A percentile compares a stretch with the other conserved stretches of the same genome.
Conservation (phyloP, 768 basidiomycete genomes). For the Macrolepiota dolichaula region DNA sequence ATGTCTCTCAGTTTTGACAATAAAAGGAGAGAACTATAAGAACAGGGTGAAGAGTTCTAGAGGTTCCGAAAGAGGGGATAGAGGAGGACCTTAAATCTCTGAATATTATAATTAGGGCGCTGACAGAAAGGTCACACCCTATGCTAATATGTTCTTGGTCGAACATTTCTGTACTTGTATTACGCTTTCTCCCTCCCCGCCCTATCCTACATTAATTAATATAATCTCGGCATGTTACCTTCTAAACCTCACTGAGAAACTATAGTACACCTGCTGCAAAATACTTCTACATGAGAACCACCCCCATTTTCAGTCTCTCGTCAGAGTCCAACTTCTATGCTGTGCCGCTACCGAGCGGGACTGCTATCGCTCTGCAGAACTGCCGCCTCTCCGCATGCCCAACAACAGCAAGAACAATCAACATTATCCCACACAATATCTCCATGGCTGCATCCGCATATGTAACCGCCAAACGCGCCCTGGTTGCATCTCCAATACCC, state of each 20-base stretch:
- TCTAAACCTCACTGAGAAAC: not conserved
- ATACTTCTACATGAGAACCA: not conserved
- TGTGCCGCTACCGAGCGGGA: not conserved
- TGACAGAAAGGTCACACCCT: too few relatives aligned
- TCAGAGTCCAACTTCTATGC: not conserved
- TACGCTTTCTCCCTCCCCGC: not conserved
- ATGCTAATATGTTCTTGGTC: too few relatives aligned
- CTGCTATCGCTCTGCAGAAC: not conserved
- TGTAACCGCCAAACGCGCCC: not conserved
- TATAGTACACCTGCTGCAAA: too few relatives aligned
- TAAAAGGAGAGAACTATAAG: too few relatives aligned
- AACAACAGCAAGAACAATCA: not conserved
- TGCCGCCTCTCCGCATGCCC: not conserved
- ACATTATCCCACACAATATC: not conserved
- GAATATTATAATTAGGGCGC: too few relatives aligned
- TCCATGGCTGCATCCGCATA: constrained; percentile 4
- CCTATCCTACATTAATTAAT: not conserved
- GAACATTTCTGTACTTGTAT: not conserved
- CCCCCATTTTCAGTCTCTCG: not conserved
- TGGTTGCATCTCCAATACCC: not conserved
- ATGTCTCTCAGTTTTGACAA: too few relatives aligned
- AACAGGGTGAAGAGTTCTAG: too few relatives aligned
- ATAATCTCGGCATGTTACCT: not conserved
- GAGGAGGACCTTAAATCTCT: constrained; percentile 8
- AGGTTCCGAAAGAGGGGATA: too few relatives aligned